Percentiles rank a stretch among this genome's conserved stretches.
These are phyloP conservation scores for Ophiocordyceps camponoti-floridani DNA, from an alignment of 2,329 filamentous ascomycete genomes.

Conservation along the genomic window DNA sequence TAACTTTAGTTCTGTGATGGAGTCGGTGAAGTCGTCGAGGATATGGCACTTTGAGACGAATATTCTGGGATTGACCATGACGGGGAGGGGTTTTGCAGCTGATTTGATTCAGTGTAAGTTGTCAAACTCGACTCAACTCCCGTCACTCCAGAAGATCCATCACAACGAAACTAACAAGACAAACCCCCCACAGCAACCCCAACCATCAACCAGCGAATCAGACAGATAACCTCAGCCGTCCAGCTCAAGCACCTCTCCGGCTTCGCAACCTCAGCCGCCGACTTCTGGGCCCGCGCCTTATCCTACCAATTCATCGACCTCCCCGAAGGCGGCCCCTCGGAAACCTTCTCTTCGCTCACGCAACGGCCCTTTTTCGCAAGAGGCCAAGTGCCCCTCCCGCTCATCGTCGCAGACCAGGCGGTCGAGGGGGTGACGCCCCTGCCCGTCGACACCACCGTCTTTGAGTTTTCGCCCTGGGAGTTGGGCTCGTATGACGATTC, in stretches of 20 bases:
- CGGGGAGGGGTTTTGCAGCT: background rate
- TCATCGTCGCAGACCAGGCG: constrained; percentile 24
- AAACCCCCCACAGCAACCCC: background rate
- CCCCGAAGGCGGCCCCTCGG: constrained; percentile 51
- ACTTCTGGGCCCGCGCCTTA: constrained; percentile 75
- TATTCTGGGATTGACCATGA: constrained; percentile 15
- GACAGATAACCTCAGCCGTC: constrained; percentile 15
- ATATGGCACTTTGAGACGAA: constrained; percentile 23
- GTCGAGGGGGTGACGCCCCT: constrained; percentile 23
- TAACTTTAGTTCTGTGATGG: constrained; percentile 52
- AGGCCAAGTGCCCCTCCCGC: constrained; percentile 18
- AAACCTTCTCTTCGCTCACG: constrained; percentile 61
- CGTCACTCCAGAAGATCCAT: too few relatives aligned
- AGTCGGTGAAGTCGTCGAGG: constrained; percentile 13
- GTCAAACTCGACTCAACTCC: background rate
- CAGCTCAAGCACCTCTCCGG: constrained; percentile 19
- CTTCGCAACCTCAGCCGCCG: constrained; percentile 32
- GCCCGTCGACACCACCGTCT: constrained; percentile 39
- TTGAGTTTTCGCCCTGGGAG: constrained; percentile 49
- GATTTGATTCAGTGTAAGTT: background rate
- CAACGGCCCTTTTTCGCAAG: constrained; percentile 22
- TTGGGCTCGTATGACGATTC: constrained; percentile 46
- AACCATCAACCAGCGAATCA: background rate
- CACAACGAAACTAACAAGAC: too few relatives aligned
- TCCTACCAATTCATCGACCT: constrained; percentile 72